Conservation (phyloP, 2,329 filamentous ascomycete species). For the Neonectria faginata region DNA sequence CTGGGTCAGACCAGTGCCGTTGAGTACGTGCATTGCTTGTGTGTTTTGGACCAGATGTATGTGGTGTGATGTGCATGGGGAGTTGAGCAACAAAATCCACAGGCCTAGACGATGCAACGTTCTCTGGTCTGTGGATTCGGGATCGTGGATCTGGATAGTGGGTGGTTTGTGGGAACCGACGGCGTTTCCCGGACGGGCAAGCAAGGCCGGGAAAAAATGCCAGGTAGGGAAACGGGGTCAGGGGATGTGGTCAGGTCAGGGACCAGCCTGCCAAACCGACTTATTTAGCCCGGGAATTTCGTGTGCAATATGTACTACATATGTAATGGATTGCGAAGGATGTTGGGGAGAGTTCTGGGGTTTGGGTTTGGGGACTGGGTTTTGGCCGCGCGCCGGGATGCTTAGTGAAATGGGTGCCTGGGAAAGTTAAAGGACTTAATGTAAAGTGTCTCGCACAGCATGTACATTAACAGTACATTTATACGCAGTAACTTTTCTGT, state of each 20-base stretch:
- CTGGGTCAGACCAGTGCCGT: slow-evolving; percentile 4
- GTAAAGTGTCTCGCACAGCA: slow-evolving; percentile 14
- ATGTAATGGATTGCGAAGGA: slow-evolving; percentile 10
- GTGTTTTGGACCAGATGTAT: slow-evolving; percentile 6
- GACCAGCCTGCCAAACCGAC: slow-evolving; percentile 10
- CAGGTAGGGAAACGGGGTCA: slow-evolving; percentile 14
- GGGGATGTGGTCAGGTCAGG: slow-evolving; percentile 18
- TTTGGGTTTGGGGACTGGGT: slow-evolving; percentile 9
- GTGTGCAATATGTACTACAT: slow-evolving; percentile 12
- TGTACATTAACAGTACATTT: background rate
- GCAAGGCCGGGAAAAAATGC: slow-evolving; percentile 11
- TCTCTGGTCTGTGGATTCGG: slow-evolving; percentile 23
- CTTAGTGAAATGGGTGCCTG: slow-evolving; percentile 11
- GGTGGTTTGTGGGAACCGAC: slow-evolving; percentile 19
- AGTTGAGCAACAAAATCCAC: slow-evolving; percentile 9
- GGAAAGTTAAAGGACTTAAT: slow-evolving; percentile 15
- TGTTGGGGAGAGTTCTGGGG: background rate
- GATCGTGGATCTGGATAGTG: slow-evolving; percentile 12
- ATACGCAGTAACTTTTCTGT: background rate
- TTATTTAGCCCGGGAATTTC: slow-evolving; percentile 17
- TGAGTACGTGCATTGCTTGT: slow-evolving; percentile 15
- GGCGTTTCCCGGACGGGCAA: slow-evolving; percentile 23
- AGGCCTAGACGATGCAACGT: slow-evolving; percentile 25
- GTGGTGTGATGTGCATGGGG: slow-evolving; percentile 24
- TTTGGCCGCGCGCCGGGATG: slow-evolving; percentile 3